phyloP scores from a whole-genome alignment of 345 rosid genomes.

The Heritiera fomes region DNA sequence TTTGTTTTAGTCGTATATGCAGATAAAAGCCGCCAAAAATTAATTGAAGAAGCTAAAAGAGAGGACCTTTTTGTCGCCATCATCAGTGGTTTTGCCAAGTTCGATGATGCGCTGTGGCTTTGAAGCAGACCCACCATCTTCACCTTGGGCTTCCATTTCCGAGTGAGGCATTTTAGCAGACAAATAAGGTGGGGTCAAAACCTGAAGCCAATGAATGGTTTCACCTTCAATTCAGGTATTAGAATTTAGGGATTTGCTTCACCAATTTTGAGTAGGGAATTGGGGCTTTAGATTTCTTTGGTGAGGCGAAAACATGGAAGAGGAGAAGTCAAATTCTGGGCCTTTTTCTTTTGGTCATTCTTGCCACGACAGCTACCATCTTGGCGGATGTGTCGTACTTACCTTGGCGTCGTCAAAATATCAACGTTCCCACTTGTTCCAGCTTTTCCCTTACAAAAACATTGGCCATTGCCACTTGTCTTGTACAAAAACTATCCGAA shows the following conservation, averaged over 20 bases:
- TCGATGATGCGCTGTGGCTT: conserved; percentile 2
- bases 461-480: background rate
- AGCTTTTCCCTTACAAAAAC: background rate
- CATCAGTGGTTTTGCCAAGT: background rate
- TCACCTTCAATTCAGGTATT: background rate
- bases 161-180: conserved; percentile 6
- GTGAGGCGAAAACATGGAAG: background rate
- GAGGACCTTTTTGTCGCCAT: conserved; percentile 9
- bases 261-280: background rate
- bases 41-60: conserved; percentile 3
- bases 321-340: background rate
- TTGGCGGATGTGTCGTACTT: background rate
- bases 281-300: background rate
- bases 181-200: background rate
- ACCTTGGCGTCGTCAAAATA: background rate
- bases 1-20: background rate
- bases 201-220: background rate
- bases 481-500: background rate
- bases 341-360: background rate
- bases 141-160: conserved; percentile 1
- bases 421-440: background rate
- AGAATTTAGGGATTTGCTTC: background rate
- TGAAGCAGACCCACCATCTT: conserved; percentile 21
- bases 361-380: background rate
- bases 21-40: background rate